Evolutionary conservation across 805 yeast genomes (phyloP), one percentile per base, ranked within the genome.

Genomic region (Pichia nanzhaoensis): DNA sequence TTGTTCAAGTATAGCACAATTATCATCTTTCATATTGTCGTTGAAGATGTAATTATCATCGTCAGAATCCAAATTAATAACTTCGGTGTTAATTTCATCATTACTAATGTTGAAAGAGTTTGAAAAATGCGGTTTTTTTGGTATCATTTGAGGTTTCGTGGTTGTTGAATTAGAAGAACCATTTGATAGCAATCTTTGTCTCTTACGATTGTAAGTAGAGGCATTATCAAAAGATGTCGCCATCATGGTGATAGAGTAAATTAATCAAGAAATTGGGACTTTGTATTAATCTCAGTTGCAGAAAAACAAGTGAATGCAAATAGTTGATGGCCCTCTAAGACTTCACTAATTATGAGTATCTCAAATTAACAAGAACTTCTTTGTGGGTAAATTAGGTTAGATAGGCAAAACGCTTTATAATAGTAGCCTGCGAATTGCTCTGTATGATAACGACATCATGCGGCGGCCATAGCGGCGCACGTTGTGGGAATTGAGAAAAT

Each of bases 31-130:
- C 12, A 14, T 16, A 8, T 6, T 30, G 27, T 28, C 39, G 16
- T 22, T 55, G 40, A 60, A 61, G 27, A 54, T 51, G 42, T 65
- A 64, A 21, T 63, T 62, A 16, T 68, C 72, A 21, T 68, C 67
- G 39, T 70, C 75, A 0, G 74, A 70, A 42, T 68, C 74, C 38
- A 70, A 49, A 33, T 65, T 59, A 30, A 69, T 61, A 3, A 69
- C 58, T 48, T 67, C 67, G 34, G 28, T 24, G 10, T 24, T 24
- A 24, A 24, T 24, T 24, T 24, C 28, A 10, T 24, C 10, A 24
- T 24, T 24, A 10, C 28, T 24, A 10, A 18, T 43, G 30, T 43
- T 46, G 12, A 42, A 19, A 13, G 35, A 18, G 31, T 46, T 34
- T 18, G 39, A 34, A 16, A 20, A 42, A 19, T 46, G 49, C 16